Base-by-base conservation (phyloP, 495 filamentous ascomycete species). In the Podospora comata region DNA sequence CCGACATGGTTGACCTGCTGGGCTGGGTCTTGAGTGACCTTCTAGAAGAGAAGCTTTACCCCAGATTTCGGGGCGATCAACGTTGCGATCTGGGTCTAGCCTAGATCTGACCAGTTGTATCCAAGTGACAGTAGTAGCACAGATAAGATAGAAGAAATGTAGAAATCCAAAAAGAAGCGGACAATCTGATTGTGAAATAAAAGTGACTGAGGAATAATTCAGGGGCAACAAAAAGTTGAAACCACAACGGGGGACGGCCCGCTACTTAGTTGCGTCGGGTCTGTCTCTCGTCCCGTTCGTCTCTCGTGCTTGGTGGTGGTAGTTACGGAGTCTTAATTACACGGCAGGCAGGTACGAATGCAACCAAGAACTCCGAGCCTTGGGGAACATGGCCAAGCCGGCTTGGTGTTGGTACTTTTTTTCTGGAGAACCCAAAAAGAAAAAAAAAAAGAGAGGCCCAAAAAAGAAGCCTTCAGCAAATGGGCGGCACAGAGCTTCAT, bases 241-340 rank as follows among this genome's bases (percentile, higher is more conserved):
- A 58, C 55, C 55, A 58, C 55, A 26, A 58, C 4, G n/a, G 55
- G 55, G 55, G n/a, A 58, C 55, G 55, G 55, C 55, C 55, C 55
- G 55, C 55, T 58, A 20, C 23, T 26, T 58, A 58, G 55, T 58
- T 58, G 16, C 55, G 23, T 23, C 23, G 23, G 23, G 23, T 23
- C 23, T 23, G 4, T 58, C 55, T 20, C 54, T 20, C 15, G 19
- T 18, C 54, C 19, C 19, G 16, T 56, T 19, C 55, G 4, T 58
- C 6, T 4, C 23, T 20, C 55, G 55, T 58, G 6, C 5, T 18
- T 18, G 54, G 54, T 56, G 6, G 4, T 23, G 54, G 54, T 18
- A 56, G 5, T 4, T 18, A 18, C 16, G 19, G 54, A 56, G 19
- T 56, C 19, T 20, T 56, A 18, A 26, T 19, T 19, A 58, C n/a